These are phyloP conservation scores for Diaporthe citriasiana DNA, from an alignment of 2,329 filamentous ascomycete species.

Conservation along the genomic window DNA sequence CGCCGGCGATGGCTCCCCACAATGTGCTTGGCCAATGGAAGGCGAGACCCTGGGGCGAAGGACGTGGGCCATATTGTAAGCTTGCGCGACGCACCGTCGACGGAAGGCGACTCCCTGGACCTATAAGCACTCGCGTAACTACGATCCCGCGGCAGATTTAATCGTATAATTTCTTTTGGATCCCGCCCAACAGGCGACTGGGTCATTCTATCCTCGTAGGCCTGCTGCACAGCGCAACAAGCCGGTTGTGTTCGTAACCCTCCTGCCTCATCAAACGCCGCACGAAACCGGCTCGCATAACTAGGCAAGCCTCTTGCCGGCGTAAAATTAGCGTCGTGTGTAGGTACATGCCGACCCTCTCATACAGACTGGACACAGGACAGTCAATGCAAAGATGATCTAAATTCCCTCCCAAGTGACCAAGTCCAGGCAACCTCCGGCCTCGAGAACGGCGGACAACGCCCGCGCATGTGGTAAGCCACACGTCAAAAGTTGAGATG, in stretches of 20 bases:
- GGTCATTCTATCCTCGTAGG: constrained; percentile 40
- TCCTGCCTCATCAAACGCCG: constrained; percentile 4
- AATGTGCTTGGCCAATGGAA: background rate
- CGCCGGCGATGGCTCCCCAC: background rate
- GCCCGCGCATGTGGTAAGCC: constrained; percentile 21
- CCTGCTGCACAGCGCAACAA: constrained; percentile 23
- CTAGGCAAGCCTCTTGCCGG: background rate
- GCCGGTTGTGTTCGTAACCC: background rate
- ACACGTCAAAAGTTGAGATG: constrained; percentile 25
- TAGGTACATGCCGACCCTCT: constrained; percentile 16
- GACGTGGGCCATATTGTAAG: background rate
- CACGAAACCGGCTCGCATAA: background rate
- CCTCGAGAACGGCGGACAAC: constrained; percentile 13
- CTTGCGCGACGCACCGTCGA: background rate
- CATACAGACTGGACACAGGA: constrained; percentile 2
- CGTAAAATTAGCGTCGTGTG: background rate
- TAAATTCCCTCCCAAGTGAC: constrained; percentile 26
- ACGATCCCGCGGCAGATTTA: background rate
- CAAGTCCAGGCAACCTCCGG: constrained; percentile 4
- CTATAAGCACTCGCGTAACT: background rate
- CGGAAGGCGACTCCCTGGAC: background rate
- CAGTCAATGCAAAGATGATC: constrained; percentile 36
- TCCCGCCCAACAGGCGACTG: constrained; percentile 34
- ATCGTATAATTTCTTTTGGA: constrained; percentile 16
- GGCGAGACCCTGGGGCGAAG: background rate